Conservation (phyloP, 2,329 filamentous ascomycete genomes). For the Ophiostoma sp. region DNA sequence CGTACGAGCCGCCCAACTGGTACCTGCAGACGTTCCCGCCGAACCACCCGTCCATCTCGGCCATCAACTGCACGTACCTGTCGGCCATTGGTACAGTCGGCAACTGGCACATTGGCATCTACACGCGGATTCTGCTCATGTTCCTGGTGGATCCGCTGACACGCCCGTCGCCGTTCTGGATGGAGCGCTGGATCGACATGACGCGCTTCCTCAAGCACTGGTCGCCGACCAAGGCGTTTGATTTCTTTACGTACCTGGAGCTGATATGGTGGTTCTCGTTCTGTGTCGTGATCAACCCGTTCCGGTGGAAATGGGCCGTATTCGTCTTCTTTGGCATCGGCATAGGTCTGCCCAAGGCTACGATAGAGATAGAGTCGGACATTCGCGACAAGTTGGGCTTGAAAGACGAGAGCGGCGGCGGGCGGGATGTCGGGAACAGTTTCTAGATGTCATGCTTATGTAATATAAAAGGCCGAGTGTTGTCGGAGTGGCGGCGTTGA, state of each 20-base stretch:
- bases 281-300: conserved; percentile 72
- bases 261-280: conserved; percentile 82
- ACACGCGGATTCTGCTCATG: conserved; percentile 80
- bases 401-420: conserved; percentile 1
- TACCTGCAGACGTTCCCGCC: conserved; percentile 84
- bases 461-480: neutral
- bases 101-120: conserved; percentile 87
- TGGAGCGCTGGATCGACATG: conserved; percentile 83
- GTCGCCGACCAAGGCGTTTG: conserved; percentile 70
- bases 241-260: conserved; percentile 86
- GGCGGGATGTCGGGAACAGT: conserved; percentile 18
- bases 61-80: conserved; percentile 76
- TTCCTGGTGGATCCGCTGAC: conserved; percentile 75
- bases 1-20: conserved; percentile 78
- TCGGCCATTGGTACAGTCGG: conserved; percentile 76
- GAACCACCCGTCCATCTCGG: conserved; percentile 63
- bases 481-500: neutral
- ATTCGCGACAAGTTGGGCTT: conserved; percentile 11
- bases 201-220: conserved; percentile 64
- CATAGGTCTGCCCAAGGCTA: conserved; percentile 55
- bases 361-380: conserved; percentile 58
- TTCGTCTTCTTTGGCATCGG: conserved; percentile 79
- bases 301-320: conserved; percentile 82
- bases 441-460: conserved; percentile 4
- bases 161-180: conserved; percentile 64